Conservation (phyloP, 2,329 filamentous ascomycete genomes). For the Colletotrichum tropicale region DNA sequence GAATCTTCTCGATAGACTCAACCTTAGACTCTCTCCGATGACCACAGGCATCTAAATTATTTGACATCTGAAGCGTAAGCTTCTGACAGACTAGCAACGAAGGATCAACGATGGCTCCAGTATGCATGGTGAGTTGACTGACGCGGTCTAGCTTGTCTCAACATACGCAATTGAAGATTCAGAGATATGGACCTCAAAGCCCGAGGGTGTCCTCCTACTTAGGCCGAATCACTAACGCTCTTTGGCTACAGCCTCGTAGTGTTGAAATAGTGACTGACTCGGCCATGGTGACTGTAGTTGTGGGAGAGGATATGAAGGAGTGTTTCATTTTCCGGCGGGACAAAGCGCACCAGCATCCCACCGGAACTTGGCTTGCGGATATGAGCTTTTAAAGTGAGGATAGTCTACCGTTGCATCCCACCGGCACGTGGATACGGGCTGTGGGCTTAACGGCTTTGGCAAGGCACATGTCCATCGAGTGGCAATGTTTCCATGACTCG, state of each 20-base stretch:
- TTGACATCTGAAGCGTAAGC: not conserved
- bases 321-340: not conserved
- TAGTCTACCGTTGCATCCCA: not conserved
- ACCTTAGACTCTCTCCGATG: not conserved
- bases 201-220: not conserved
- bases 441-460: not conserved
- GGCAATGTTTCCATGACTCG: not conserved
- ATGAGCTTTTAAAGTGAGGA: not conserved
- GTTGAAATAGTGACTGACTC: not conserved
- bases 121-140: not conserved
- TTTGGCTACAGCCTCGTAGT: not conserved
- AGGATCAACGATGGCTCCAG: not conserved
- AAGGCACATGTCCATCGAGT: not conserved
- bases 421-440: not conserved
- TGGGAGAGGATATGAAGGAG: not conserved
- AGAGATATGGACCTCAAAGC: not conserved
- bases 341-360: not conserved
- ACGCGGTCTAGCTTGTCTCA: not conserved
- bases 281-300: not conserved
- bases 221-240: not conserved
- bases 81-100: not conserved
- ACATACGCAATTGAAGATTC: too few species aligned
- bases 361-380: not conserved
- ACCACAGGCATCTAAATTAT: not conserved
- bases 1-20: accelerated